Evolutionary conservation across 441 rosid species (phyloP).

Genomic region (Syzygium malaccense): DNA sequence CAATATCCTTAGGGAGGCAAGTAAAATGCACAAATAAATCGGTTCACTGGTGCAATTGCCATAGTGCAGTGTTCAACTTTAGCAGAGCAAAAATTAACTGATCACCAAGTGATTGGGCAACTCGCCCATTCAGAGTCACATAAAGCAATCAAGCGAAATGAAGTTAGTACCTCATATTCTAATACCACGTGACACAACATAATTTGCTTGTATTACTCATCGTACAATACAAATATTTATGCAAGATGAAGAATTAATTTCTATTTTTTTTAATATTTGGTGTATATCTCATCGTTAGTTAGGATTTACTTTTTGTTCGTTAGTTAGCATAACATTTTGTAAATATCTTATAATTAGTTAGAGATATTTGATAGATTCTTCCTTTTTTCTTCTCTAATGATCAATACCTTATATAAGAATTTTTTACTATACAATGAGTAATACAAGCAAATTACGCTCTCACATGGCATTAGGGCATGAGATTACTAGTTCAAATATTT

Average conservation of each 20-base stretch:
- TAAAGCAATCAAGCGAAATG: neutral
- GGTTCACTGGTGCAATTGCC: neutral
- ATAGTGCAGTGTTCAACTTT: neutral
- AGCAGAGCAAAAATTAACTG: neutral
- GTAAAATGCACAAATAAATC: neutral
- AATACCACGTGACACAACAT: neutral
- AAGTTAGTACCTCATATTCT: neutral
- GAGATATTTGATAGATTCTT: neutral
- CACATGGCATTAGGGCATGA: neutral
- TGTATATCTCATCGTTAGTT: neutral
- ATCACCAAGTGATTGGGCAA: neutral
- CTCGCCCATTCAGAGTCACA: neutral
- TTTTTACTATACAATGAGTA: neutral
- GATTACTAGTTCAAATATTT: neutral
- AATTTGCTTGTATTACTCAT: neutral
- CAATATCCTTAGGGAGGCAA: neutral
- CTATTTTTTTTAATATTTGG: neutral
- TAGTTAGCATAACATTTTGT: neutral
- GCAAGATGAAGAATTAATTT: neutral
- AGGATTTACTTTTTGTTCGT: neutral
- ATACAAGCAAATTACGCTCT: neutral
- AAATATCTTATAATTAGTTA: neutral
- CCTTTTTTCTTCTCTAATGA: neutral
- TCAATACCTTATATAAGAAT: neutral
- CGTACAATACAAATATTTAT: neutral